Conservation (phyloP, 306 rosid genomes). For the Trifolium pratense region DNA sequence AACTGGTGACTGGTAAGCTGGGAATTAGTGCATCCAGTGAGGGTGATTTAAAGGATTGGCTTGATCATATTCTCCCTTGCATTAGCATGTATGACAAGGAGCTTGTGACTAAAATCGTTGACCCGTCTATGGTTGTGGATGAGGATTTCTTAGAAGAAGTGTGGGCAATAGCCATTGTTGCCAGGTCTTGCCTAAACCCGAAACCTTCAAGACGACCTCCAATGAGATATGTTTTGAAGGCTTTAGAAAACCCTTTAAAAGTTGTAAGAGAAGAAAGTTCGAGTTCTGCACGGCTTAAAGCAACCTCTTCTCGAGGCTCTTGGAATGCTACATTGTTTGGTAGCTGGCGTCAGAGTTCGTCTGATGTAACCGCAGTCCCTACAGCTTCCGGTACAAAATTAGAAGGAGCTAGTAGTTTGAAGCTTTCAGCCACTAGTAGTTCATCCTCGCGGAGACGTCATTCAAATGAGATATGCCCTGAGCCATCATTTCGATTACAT, state of each 20-base stretch:
- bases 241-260: slow-evolving; percentile 90
- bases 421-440: slow-evolving; percentile 67
- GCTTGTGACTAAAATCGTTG: slow-evolving; percentile 74
- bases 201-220: slow-evolving; percentile 86
- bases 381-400: slow-evolving; percentile 55
- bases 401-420: slow-evolving; percentile 70
- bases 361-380: slow-evolving; percentile 63
- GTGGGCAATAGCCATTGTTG: slow-evolving; percentile 96
- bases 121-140: slow-evolving; percentile 80
- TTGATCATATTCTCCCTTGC: slow-evolving; percentile 66
- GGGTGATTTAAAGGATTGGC: slow-evolving; percentile 58
- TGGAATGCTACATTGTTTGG: slow-evolving; percentile 94
- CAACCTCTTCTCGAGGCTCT: slow-evolving; percentile 86
- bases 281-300: slow-evolving; percentile 72
- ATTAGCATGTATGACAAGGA: slow-evolving; percentile 85
- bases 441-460: slow-evolving; percentile 75
- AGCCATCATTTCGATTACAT: slow-evolving; percentile 65
- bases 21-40: slow-evolving; percentile 79
- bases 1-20: slow-evolving; percentile 82
- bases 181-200: slow-evolving; percentile 90
- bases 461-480: slow-evolving; percentile 79
- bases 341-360: slow-evolving; percentile 91
- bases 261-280: slow-evolving; percentile 90
- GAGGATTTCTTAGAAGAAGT: slow-evolving; percentile 97
- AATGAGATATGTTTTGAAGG: slow-evolving; percentile 84